These are phyloP conservation scores for Phyllosticta citriasiana DNA, from an alignment of 2,329 filamentous ascomycete species.

Conservation along the genomic window DNA sequence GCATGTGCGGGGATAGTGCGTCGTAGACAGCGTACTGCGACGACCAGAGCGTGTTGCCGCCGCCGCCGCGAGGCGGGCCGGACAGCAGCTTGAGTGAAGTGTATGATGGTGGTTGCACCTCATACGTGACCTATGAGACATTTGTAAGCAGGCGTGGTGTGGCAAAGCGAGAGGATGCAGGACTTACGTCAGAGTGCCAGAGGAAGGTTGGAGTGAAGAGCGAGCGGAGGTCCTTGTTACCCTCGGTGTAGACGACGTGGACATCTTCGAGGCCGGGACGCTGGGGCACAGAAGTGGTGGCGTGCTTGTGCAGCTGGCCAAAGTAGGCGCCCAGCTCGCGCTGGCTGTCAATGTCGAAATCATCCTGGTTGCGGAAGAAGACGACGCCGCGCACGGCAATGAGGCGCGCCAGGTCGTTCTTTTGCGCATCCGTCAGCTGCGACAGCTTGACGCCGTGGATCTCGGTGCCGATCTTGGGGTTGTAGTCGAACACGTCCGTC, in stretches of 20 bases:
- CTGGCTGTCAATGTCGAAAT: constrained; percentile 45
- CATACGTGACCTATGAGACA: constrained; percentile 41
- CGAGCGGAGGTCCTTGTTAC: constrained; percentile 43
- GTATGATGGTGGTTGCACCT: constrained; percentile 48
- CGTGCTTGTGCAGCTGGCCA: constrained; percentile 45
- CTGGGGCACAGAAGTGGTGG: constrained; percentile 43
- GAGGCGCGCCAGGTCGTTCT: constrained; percentile 44
- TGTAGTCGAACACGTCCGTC: constrained; percentile 47
- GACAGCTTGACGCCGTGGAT: constrained; percentile 42
- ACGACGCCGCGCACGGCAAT: constrained; percentile 48
- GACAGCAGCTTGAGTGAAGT: constrained; percentile 46
- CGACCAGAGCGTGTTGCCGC: constrained; percentile 49
- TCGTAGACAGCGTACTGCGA: constrained; percentile 51
- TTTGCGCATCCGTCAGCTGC: constrained; percentile 41
- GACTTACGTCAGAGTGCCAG: constrained; percentile 44
- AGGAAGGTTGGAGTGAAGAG: constrained; percentile 46
- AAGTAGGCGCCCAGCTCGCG: constrained; percentile 43
- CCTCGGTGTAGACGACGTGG: constrained; percentile 46
- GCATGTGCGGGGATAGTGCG: constrained; percentile 44
- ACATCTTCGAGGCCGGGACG: constrained; percentile 44
- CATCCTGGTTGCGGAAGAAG: constrained; percentile 47
- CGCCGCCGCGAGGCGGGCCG: constrained; percentile 44
- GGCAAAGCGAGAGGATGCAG: background rate
- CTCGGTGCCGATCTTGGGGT: constrained; percentile 47
- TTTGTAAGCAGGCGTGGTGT: constrained; percentile 15